Conservation (phyloP, 805 yeast species). For the Candida tallmaniae region DNA sequence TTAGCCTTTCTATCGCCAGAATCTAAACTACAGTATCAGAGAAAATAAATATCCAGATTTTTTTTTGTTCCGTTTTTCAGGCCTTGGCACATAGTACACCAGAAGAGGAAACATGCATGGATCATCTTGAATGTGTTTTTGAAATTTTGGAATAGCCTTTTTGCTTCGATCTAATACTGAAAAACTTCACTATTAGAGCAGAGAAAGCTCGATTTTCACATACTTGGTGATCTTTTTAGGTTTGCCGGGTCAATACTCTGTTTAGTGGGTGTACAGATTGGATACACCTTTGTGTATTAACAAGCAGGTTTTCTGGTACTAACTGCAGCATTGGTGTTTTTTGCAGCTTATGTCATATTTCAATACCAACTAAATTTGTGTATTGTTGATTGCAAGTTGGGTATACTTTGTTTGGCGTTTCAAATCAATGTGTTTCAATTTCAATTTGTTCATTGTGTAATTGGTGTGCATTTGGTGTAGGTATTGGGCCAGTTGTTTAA, state of each 20-base stretch:
- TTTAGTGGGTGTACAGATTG: conserved; percentile 6
- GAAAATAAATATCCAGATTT: no score
- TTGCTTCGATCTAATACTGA: no score
- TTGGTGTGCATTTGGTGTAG: no score
- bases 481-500: no score
- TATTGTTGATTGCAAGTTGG: conserved; percentile 3
- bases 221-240: conserved; percentile 5
- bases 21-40: no score
- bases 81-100: no score
- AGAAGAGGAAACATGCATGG: conserved; percentile 8
- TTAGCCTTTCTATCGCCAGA: no score
- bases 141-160: conserved; percentile 9
- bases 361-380: no score
- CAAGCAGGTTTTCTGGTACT: conserved; percentile 9
- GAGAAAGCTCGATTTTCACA: no score
- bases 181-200: no score
- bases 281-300: conserved; percentile 6
- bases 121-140: conserved; percentile 7
- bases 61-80: no score
- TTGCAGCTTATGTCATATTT: conserved; percentile 1
- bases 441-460: not conserved
- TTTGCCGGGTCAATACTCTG: conserved; percentile 3
- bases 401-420: not conserved
- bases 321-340: conserved; percentile 2
- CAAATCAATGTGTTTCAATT: not conserved